phyloP scores from a whole-genome alignment of 306 rosid genomes.

The Castanea sativa region DNA sequence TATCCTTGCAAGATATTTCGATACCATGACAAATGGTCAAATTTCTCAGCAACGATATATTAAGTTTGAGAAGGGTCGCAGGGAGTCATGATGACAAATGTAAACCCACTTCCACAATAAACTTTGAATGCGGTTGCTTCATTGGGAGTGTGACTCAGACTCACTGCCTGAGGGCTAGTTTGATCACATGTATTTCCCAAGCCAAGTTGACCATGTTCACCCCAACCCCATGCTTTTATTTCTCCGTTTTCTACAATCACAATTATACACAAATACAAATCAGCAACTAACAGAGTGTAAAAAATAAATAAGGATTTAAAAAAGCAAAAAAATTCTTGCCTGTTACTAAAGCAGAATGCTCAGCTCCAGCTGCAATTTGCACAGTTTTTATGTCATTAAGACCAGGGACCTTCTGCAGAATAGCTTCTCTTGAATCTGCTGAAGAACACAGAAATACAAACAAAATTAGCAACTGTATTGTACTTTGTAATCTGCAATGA shows the following conservation, averaged over 20 bases:
- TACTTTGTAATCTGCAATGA: not conserved
- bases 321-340: conserved; percentile 34
- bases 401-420: conserved; percentile 47
- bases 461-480: not conserved
- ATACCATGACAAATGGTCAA: not conserved
- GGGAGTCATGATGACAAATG: conserved; percentile 45
- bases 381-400: conserved; percentile 41
- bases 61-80: conserved; percentile 12
- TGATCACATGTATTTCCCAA: conserved; percentile 64
- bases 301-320: not conserved
- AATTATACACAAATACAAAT: not conserved
- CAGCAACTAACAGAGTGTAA: not conserved
- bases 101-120: conserved; percentile 89
- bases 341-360: conserved; percentile 72
- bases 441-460: not conserved
- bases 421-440: conserved; percentile 38
- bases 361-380: conserved; percentile 78
- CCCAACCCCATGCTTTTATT: conserved; percentile 94
- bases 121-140: conserved; percentile 37
- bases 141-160: conserved; percentile 23
- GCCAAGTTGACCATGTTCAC: conserved; percentile 97
- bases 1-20: not conserved
- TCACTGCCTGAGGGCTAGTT: conserved; percentile 51
- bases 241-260: conserved; percentile 49
- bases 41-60: not conserved